phyloP scores from a whole-genome alignment of 2,329 filamentous ascomycete species.

The Aureobasidium sp. region DNA sequence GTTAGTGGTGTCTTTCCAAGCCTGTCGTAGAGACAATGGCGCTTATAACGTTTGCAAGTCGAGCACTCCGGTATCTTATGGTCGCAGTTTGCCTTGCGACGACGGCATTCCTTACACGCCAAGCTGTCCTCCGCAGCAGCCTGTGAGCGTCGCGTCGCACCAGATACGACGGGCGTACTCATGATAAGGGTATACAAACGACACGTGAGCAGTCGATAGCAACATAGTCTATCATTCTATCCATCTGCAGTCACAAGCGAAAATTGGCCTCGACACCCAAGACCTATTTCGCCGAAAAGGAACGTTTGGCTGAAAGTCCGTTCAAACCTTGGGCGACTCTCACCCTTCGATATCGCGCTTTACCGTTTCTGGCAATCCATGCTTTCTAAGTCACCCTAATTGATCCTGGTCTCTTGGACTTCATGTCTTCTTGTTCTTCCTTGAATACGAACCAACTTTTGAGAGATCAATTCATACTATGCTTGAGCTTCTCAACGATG shows the following conservation, averaged over 20 bases:
- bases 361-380: not conserved
- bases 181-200: slow-evolving; percentile 1
- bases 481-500: not conserved
- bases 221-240: slow-evolving; percentile 7
- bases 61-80: slow-evolving; percentile 15
- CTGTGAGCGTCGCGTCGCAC: slow-evolving; percentile 3
- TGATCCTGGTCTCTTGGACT: not conserved
- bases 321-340: slow-evolving; percentile 8
- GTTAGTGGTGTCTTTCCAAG: slow-evolving; percentile 10
- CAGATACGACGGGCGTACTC: slow-evolving; percentile 3
- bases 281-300: slow-evolving; percentile 1
- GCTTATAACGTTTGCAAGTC: slow-evolving; percentile 9
- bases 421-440: not conserved
- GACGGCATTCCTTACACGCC: slow-evolving; percentile 15
- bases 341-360: not conserved
- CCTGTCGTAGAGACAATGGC: slow-evolving; percentile 10
- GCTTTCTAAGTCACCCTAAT: not conserved
- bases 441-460: no score
- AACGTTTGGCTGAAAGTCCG: not conserved
- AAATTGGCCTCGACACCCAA: not conserved
- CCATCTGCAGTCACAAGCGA: not conserved
- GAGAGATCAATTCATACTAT: not conserved
- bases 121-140: slow-evolving; percentile 10
- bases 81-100: slow-evolving; percentile 13
- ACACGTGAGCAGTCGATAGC: slow-evolving; percentile 2